Percentiles rank a stretch among this genome's conserved stretches.
These are phyloP conservation scores for Melastoma malabathricum DNA, from an alignment of 345 rosid genomes.

Conservation along the genomic window DNA sequence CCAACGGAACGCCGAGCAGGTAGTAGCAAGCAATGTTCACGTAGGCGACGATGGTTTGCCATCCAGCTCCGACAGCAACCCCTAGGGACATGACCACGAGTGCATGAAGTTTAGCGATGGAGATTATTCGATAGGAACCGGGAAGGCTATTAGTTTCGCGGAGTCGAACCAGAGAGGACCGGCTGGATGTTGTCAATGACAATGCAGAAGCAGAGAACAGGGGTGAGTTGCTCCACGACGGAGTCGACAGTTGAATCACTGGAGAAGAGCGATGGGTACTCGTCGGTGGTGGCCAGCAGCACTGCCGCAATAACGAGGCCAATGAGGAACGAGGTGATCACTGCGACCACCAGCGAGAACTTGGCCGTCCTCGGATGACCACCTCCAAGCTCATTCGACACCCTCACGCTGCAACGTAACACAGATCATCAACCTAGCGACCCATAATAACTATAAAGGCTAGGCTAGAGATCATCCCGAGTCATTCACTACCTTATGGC, in stretches of 20 bases:
- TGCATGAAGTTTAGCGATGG: too few relatives aligned
- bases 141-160: too few relatives aligned
- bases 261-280: conserved; percentile 57
- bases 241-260: conserved; percentile 28
- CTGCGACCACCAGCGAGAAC: conserved; percentile 46
- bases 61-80: conserved; percentile 25
- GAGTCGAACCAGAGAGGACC: conserved; percentile 93
- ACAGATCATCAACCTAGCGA: too few relatives aligned
- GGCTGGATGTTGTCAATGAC: conserved; percentile 67
- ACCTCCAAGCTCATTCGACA: conserved; percentile 77
- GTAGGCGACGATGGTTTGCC: conserved; percentile 56
- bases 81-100: conserved; percentile 3
- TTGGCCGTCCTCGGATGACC: conserved; percentile 27
- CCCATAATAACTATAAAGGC: too few relatives aligned
- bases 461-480: too few relatives aligned
- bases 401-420: conserved; percentile 67
- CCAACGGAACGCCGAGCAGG: conserved; percentile 43
- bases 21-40: conserved; percentile 61
- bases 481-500: conserved; percentile 91
- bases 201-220: conserved; percentile 53
- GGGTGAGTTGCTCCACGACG: conserved; percentile 54
- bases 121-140: too few relatives aligned
- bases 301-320: conserved; percentile 33
- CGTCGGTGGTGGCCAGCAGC: conserved; percentile 24
- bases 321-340: conserved; percentile 30